These are phyloP conservation scores for Malassezia obtusa DNA, from an alignment of 1,284 basidiomycete genomes.

Conservation along the genomic window DNA sequence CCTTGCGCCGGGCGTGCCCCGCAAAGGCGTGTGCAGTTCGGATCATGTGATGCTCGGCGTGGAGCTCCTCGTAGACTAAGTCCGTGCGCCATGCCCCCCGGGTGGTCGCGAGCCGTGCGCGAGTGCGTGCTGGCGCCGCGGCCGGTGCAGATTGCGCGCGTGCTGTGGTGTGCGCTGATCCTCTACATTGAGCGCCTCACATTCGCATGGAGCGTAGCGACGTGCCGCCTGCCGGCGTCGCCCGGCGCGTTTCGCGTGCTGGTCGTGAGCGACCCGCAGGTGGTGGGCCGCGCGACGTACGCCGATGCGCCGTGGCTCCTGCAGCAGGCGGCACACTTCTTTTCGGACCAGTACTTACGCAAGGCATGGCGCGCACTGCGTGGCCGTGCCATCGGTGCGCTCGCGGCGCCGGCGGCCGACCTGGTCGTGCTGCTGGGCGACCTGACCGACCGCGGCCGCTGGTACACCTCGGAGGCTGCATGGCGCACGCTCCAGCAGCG, in stretches of 20 bases:
- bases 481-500: neutral
- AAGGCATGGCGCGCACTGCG: conserved; percentile 10
- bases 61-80: conserved; percentile 17
- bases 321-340: neutral
- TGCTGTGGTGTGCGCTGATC: neutral
- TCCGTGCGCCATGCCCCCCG: neutral
- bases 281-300: conserved; percentile 3
- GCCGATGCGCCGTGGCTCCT: neutral
- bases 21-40: conserved; percentile 66
- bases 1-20: conserved; percentile 67
- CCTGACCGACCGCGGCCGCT: conserved; percentile 13
- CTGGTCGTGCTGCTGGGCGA: conserved; percentile 11
- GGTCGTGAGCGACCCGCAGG: conserved; percentile 6
- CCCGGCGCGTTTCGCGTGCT: neutral
- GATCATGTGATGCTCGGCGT: conserved; percentile 71
- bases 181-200: neutral
- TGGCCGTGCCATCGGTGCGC: conserved; percentile 1
- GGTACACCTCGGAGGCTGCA: neutral
- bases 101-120: neutral
- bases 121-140: neutral
- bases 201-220: neutral
- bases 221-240: neutral
- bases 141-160: neutral
- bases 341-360: conserved; percentile 9
- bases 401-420: neutral